Conservation (phyloP, 768 basidiomycete species). For the Candolleomyces aberdarensis region DNA sequence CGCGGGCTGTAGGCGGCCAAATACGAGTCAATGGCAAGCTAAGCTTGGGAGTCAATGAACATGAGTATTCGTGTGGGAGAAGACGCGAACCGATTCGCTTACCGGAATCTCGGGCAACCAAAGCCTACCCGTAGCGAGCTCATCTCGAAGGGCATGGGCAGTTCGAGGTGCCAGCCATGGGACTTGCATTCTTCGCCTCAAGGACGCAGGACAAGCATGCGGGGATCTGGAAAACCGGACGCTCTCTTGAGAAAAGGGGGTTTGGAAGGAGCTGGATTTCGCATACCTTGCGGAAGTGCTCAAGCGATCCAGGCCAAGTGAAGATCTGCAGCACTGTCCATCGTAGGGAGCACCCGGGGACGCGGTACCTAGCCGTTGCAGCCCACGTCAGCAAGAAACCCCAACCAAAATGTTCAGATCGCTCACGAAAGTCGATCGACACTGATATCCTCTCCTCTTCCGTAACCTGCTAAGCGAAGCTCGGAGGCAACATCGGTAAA, state of each 20-base stretch:
- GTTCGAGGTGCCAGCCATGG: too few species aligned
- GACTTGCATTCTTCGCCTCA: too few species aligned
- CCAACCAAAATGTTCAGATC: not conserved
- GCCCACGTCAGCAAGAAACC: not conserved
- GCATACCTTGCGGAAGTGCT: too few species aligned
- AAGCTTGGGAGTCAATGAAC: not conserved
- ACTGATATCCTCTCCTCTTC: conserved; percentile 78
- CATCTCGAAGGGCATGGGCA: too few species aligned
- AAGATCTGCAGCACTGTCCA: conserved; percentile 82
- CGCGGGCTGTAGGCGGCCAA: conserved; percentile 45
- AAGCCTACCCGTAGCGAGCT: conserved; percentile 55
- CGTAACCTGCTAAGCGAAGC: not conserved
- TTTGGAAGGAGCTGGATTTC: conserved; percentile 1
- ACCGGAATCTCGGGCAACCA: conserved; percentile 79
- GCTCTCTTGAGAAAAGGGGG: too few species aligned
- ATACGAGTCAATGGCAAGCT: not conserved
- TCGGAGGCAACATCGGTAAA: too few species aligned
- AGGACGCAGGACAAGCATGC: too few species aligned
- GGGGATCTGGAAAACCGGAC: too few species aligned
- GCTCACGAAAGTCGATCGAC: conserved; percentile 78
- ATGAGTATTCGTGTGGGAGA: not conserved
- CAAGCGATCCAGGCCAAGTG: conserved; percentile 86
- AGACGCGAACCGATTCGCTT: conserved; percentile 18
- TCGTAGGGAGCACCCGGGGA: conserved; percentile 79
- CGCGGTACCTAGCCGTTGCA: conserved; percentile 37